These are phyloP conservation scores for Zopfia rhizophila DNA, from an alignment of 2,329 filamentous ascomycete genomes.

Conservation along the genomic window DNA sequence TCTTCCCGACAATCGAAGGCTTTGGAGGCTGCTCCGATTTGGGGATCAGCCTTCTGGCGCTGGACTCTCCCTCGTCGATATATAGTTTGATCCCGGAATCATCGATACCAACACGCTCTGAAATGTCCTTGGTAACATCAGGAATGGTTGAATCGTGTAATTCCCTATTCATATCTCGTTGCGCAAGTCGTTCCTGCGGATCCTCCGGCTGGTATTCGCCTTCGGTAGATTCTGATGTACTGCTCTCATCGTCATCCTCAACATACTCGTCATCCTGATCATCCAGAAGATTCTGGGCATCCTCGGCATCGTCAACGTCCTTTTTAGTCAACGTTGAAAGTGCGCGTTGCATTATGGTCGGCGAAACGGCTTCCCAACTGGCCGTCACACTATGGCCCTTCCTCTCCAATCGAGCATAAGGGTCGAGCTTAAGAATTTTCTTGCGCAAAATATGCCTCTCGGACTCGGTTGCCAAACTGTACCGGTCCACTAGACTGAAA, in stretches of 20 bases:
- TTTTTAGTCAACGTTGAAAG: no score
- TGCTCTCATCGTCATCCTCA: slow-evolving; percentile 1
- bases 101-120: no score
- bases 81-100: no score
- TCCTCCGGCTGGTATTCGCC: slow-evolving; percentile 16
- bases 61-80: no score
- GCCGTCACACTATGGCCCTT: no score
- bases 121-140: no score
- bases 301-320: no score
- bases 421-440: slow-evolving; percentile 5
- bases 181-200: slow-evolving; percentile 10
- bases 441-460: slow-evolving; percentile 26
- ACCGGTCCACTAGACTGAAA: slow-evolving; percentile 19
- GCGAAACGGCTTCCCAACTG: no score
- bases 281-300: slow-evolving; percentile 13
- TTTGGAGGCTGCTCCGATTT: no score
- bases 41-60: no score
- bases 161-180: slow-evolving; percentile 25
- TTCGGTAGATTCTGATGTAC: slow-evolving; percentile 13
- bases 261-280: slow-evolving; percentile 11
- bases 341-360: slow-evolving; percentile 15
- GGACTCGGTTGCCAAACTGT: slow-evolving; percentile 18
- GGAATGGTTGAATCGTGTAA: slow-evolving; percentile 35
- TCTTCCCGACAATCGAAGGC: no score
- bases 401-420: no score